Evolutionary conservation across 345 rosid species (phyloP), one percentile per base, ranked within the genome.

Genomic region (Turritis glabra): DNA sequence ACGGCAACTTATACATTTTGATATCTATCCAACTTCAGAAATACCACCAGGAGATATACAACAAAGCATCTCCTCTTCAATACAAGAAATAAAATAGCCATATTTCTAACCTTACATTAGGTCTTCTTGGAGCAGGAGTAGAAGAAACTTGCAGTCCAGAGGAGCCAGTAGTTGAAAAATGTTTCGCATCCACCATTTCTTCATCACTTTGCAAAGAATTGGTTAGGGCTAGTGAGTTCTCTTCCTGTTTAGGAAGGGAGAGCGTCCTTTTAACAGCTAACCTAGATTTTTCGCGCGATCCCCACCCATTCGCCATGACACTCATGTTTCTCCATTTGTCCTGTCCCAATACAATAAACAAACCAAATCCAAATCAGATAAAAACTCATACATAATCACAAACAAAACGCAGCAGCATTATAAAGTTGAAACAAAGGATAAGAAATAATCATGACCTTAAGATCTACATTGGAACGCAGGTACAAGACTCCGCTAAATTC

Each of bases 281-380:
- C 85, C 92, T 88, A 69, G 91, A 77, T 79, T 87, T 92, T 25
- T 92, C 96, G 17, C 96, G 87, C n/a, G 99, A 84, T 53, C 87
- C 88, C 90, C 88, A 96, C 5, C 98, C 99, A 87, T 85, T 90
- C 14, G 90, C 89, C 93, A 92, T 89, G 69, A 89, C 98, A 79
- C 96, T 89, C 96, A 96, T 89, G 77, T 96, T 92, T 82, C 99
- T 89, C 99, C 99, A 96, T 77, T 96, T 96, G 79, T 96, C 97
- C 99, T 92, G 76, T 71, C 72, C 53, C 55, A 71, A 40, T 5
- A 35, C 68, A 78, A 63, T 9, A 22, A 30, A 30, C 32, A 53
- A 48, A 55, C 33, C 58, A 38, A 55, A 37, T 19, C 38, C 3
- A 23, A 71, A 64, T 57, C 47, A 64, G 56, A 48, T 35, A 23